phyloP scores from a whole-genome alignment of 1,139 yeast genomes.

The Groenewaldozyma auringiensis region DNA sequence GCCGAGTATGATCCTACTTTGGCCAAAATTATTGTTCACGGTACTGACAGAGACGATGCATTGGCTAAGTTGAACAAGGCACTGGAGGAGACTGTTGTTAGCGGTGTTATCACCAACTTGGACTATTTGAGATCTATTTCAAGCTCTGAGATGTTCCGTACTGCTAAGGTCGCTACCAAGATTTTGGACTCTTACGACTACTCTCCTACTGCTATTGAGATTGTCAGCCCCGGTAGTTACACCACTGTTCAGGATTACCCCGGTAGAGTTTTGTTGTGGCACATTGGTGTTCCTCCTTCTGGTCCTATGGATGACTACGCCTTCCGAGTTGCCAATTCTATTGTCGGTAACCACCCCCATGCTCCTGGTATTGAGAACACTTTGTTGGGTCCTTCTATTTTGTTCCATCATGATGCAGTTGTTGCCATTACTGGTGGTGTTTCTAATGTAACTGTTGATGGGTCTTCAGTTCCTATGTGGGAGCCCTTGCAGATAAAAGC shows the following conservation, averaged over 20 bases:
- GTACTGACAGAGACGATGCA: slow-evolving; percentile 80
- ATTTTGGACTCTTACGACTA: slow-evolving; percentile 77
- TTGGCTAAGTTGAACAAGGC: slow-evolving; percentile 69
- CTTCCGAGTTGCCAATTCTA: slow-evolving; percentile 78
- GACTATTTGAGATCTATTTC: slow-evolving; percentile 86
- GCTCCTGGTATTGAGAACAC: slow-evolving; percentile 92
- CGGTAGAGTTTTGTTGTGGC: slow-evolving; percentile 86
- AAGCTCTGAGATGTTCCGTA: slow-evolving; percentile 71
- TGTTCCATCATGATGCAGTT: slow-evolving; percentile 72
- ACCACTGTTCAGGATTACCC: slow-evolving; percentile 96
- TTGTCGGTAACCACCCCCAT: slow-evolving; percentile 73
- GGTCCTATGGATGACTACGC: slow-evolving; percentile 97
- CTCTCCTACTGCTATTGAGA: slow-evolving; percentile 75
- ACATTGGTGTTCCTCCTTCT: slow-evolving; percentile 92
- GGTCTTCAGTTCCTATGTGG: slow-evolving; percentile 51
- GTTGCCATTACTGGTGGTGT: slow-evolving; percentile 84
- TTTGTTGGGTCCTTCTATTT: slow-evolving; percentile 72
- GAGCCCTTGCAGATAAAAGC: slow-evolving; percentile 59
- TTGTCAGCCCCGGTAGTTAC: slow-evolving; percentile 81
- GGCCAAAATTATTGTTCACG: slow-evolving; percentile 93
- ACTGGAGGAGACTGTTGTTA: slow-evolving; percentile 73
- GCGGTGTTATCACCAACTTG: slow-evolving; percentile 83
- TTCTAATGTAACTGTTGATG: slow-evolving; percentile 61
- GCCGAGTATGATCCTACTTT: slow-evolving; percentile 96
- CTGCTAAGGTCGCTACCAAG: slow-evolving; percentile 79